Percentiles rank a stretch among this genome's conserved stretches.
phyloP scores from a whole-genome alignment of 306 rosid species.

The Albizia julibrissin region DNA sequence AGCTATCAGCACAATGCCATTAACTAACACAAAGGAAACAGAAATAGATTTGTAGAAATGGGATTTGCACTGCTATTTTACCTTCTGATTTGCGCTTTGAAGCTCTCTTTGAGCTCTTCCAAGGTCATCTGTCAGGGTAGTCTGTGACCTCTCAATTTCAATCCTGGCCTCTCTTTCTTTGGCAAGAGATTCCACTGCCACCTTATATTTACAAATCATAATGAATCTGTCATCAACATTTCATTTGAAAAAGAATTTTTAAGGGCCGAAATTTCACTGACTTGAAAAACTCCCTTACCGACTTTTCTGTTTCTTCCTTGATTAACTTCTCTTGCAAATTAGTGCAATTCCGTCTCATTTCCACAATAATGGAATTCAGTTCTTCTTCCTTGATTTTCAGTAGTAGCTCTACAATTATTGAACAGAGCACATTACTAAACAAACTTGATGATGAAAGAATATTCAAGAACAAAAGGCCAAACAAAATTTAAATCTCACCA shows the following conservation, averaged over 20 bases:
- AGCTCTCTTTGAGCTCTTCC: slow-evolving; percentile 84
- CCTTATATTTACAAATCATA: slow-evolving; percentile 45
- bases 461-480: not conserved
- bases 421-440: slow-evolving; percentile 24
- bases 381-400: slow-evolving; percentile 90
- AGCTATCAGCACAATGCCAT: slow-evolving; percentile 6
- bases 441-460: slow-evolving; percentile 5
- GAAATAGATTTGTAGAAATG: not conserved
- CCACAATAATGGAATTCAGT: slow-evolving; percentile 69
- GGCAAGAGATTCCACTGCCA: slow-evolving; percentile 72
- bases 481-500: slow-evolving; percentile 46
- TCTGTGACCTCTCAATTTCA: slow-evolving; percentile 77
- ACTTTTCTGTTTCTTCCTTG: slow-evolving; percentile 79
- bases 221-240: slow-evolving; percentile 14
- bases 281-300: slow-evolving; percentile 57
- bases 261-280: slow-evolving; percentile 1
- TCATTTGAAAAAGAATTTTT: slow-evolving; percentile 27
- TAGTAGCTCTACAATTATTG: slow-evolving; percentile 53
- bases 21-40: not conserved
- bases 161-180: slow-evolving; percentile 78
- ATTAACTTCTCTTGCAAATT: slow-evolving; percentile 74
- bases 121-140: slow-evolving; percentile 73
- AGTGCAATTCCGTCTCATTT: slow-evolving; percentile 73
- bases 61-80: slow-evolving; percentile 29
- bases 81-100: slow-evolving; percentile 90